A percentile compares a stretch with the other conserved stretches of the same genome.
Evolutionary conservation across 371 early-diverging fungal genomes (phyloP).

Genomic region (Zancudomyces culisetae): DNA sequence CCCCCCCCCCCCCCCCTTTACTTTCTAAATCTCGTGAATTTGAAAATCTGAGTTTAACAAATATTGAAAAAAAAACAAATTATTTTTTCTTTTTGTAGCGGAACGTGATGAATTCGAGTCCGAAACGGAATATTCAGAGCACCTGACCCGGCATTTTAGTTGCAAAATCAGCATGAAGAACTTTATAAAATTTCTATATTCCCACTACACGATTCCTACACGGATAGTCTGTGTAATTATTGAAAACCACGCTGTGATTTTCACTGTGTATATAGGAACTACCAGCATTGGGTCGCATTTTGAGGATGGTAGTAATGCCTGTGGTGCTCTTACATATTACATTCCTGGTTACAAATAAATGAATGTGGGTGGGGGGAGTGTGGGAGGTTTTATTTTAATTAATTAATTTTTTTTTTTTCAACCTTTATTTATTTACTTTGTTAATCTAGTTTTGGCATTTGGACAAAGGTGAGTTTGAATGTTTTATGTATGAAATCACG

Average conservation of each 20-base stretch:
- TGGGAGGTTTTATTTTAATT: no score
- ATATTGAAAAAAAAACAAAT: conserved; percentile 5
- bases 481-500: no score
- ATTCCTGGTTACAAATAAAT: conserved; percentile 20
- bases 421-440: no score
- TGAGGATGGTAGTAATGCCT: conserved; percentile 13
- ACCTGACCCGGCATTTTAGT: background rate
- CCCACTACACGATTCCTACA: conserved; percentile 31
- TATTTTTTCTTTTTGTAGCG: background rate
- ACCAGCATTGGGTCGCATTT: conserved; percentile 9
- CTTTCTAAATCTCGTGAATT: background rate
- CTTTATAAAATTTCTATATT: conserved; percentile 35
- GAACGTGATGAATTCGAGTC: background rate
- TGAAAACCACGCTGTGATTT: conserved; percentile 27
- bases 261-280: conserved; percentile 29
- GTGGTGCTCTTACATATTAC: conserved; percentile 24
- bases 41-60: background rate
- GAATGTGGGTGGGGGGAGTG: no score
- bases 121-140: background rate
- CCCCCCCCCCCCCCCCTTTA: no score
- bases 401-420: no score
- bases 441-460: no score
- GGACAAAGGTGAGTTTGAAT: no score
- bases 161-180: conserved; percentile 31
- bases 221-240: conserved; percentile 31